These are phyloP conservation scores for Choiromyces venosus DNA, from an alignment of 495 filamentous ascomycete species.

Conservation along the genomic window DNA sequence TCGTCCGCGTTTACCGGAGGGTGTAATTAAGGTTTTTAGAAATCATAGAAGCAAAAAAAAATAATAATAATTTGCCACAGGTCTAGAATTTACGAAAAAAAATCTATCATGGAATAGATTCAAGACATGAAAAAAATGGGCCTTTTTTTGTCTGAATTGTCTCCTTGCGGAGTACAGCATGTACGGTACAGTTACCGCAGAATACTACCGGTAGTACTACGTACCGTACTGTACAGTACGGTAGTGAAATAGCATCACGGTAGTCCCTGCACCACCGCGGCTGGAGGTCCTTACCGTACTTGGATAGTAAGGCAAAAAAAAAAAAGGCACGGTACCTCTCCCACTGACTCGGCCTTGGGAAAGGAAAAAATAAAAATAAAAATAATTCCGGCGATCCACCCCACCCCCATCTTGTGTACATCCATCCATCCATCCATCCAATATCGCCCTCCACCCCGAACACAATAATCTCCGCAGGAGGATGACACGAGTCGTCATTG, in stretches of 20 bases:
- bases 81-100: too few species aligned
- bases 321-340: background rate
- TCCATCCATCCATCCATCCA: too few species aligned
- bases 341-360: background rate
- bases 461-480: background rate
- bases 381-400: background rate
- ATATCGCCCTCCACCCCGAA: too few species aligned
- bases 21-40: constrained; percentile 9
- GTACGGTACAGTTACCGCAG: too few species aligned
- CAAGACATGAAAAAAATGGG: background rate
- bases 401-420: background rate
- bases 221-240: background rate
- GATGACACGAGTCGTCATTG: background rate
- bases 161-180: background rate
- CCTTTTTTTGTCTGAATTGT: background rate
- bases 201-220: too few species aligned
- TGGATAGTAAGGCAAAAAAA: background rate
- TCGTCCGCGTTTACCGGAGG: constrained; percentile 38
- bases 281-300: background rate
- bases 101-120: background rate
- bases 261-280: background rate
- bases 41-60: too few species aligned
- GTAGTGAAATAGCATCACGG: background rate
- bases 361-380: too few species aligned
- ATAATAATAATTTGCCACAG: too few species aligned